Conservation (phyloP, 495 filamentous ascomycete genomes). For the Neohortaea acidophila region DNA sequence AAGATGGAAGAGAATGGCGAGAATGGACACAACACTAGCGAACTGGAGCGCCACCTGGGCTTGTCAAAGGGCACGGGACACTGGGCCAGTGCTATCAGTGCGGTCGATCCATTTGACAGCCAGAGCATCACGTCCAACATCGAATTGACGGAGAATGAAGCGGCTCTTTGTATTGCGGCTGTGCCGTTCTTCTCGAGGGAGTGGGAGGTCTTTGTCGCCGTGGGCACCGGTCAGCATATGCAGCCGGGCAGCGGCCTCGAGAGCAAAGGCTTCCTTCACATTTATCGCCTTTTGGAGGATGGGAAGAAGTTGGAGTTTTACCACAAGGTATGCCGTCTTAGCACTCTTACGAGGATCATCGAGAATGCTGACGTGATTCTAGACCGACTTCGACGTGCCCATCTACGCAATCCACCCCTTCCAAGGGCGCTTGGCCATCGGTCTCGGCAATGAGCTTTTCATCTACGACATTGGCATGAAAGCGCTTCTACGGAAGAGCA, state of each 20-base stretch:
- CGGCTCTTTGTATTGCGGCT: conserved; percentile 69
- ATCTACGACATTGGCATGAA: conserved; percentile 85
- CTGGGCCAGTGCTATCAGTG: conserved; percentile 89
- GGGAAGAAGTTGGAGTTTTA: conserved; percentile 82
- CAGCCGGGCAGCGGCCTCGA: conserved; percentile 27
- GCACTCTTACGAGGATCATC: not conserved
- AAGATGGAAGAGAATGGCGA: conserved; percentile 5
- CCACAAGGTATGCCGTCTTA: conserved; percentile 42
- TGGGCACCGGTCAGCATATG: conserved; percentile 89
- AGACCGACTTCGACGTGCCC: conserved; percentile 70
- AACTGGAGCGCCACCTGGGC: conserved; percentile 53
- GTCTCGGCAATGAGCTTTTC: conserved; percentile 65
- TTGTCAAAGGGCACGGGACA: conserved; percentile 67
- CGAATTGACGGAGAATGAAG: conserved; percentile 79
- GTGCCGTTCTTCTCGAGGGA: conserved; percentile 78
- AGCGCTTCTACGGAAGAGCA: conserved; percentile 80
- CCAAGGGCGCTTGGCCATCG: conserved; percentile 76
- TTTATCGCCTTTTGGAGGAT: conserved; percentile 80
- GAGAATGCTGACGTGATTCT: not conserved
- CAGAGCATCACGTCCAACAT: conserved; percentile 59
- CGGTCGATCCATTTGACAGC: conserved; percentile 66
- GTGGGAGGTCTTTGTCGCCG: conserved; percentile 75
- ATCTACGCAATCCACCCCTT: conserved; percentile 80
- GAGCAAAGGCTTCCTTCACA: conserved; percentile 71
- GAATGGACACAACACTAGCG: not conserved